Evolutionary conservation across 176 grass and related monocot genomes (phyloP), one percentile per base, ranked within the genome.

Genomic region (Tillandsia fasciculata): DNA sequence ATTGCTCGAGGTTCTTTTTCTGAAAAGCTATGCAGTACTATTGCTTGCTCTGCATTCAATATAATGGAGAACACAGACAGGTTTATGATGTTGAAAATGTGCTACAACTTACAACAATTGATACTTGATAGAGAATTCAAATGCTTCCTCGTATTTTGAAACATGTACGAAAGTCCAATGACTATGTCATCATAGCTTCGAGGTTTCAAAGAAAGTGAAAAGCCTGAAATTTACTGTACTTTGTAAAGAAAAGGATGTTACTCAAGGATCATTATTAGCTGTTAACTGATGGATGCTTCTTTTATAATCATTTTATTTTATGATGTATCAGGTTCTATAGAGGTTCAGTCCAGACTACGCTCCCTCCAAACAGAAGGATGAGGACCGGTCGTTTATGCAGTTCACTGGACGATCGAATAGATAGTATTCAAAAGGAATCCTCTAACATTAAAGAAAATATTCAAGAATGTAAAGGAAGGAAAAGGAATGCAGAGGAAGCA

Each of bases 311-410:
- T 22, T 17, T 42, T 78, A 63, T 72, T 77, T 76, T 15, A 71
- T 54, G 50, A 22, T 68, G 18, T 84, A 72, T 74, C 74, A 96
- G 92, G 88, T 89, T 83, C 69, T 81, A 0, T 51, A 85, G 76
- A 84, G 86, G 86, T 78, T 66, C 79, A 52, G 92, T 96, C 64
- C 75, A 96, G 81, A 87, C 76, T 26, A 79, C 65, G 63, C 88
- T 87, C 64, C 83, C 85, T 87, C 83, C 92, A 74, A 15, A 42
- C 48, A 81, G 71, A 78, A 87, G 66, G 57, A 22, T 12, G 3
- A 79, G 76, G 66, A 71, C 76, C 56, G 88, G 81, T 69, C 88
- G 92, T 57, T 82, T 87, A 72, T 89, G 88, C 77, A 76, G 78
- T 76, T 86, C 83, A 26, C 52, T 91, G 27, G 92, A 72, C 70